Evolutionary conservation across 2,329 filamentous ascomycete genomes (phyloP), one percentile per base, ranked within the genome.

Genomic region (Periglandula ipomoeae): DNA sequence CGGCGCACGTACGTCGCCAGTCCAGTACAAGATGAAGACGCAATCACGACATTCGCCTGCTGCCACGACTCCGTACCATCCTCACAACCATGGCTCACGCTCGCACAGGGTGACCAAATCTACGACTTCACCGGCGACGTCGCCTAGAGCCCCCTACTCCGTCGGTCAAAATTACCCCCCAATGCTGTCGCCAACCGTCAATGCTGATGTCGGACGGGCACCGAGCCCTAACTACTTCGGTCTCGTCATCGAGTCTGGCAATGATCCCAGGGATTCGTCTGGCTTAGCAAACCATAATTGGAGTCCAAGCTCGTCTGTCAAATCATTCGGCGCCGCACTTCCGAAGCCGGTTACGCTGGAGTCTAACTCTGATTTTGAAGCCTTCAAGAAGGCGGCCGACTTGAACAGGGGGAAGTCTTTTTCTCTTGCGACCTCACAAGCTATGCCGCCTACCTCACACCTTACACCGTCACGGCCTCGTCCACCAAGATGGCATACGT

Each of bases 211-310:
- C 37, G 61, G 60, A 15, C 70, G 74, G 53, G 68, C 76, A 1
- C 70, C 81, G 9, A 91, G 87, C 62, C 87, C 89, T 11, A 94
- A 90, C 63, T 95, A 95, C 66, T 95, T 95, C 63, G 87, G 86
- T 49, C 79, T 94, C 51, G 72, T 82, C 26, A 70, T 87, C 53
- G 82, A 89, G 50, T 64, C 79, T 19, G 66, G 70, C 41, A 72
- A 68, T 48, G 81, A 87, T 52, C 72, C 77, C 22, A 76, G 82
- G 52, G 82, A 84, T 47, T 84, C 83, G 3, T 78, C 75, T 4
- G 73, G 74, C 30, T 72, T 85, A 53, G 75, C 82, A 1, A 79
- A 79, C 49, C 80, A 81, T 55, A 87, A 87, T 65, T 91, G 87
- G 85, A 87, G 84, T 57, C 78, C 85, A 8, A 76, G 82, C 1